phyloP scores from a whole-genome alignment of 169 alveolate genomes.

The Plasmodium billcollinsi region DNA sequence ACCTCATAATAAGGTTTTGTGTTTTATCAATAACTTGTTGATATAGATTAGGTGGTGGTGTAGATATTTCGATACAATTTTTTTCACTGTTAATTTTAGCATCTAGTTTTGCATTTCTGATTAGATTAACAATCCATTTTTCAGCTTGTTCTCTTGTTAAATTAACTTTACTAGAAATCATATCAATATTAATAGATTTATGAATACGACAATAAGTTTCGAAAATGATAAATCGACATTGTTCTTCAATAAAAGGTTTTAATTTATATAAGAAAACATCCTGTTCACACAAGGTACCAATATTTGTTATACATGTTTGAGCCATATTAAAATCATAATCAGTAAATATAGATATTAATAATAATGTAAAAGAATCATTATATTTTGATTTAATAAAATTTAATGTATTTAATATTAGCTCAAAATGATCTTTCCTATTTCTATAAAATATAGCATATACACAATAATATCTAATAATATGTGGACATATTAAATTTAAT shows the following conservation, averaged over 20 bases:
- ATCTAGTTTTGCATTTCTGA: constrained; percentile 90
- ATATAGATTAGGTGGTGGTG: constrained; percentile 89
- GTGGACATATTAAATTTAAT: constrained; percentile 84
- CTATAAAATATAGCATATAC: constrained; percentile 87
- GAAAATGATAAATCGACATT: constrained; percentile 90
- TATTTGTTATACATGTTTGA: constrained; percentile 86
- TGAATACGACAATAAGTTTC: constrained; percentile 94
- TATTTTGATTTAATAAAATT: constrained; percentile 85
- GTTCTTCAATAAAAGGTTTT: constrained; percentile 91
- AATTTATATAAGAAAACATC: constrained; percentile 90
- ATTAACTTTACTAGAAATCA: constrained; percentile 91
- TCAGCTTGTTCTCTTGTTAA: constrained; percentile 92
- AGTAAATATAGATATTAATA: constrained; percentile 90
- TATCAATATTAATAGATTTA: constrained; percentile 91
- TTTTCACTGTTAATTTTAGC: constrained; percentile 94
- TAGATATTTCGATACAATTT: constrained; percentile 93
- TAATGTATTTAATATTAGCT: constrained; percentile 81
- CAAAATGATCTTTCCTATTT: constrained; percentile 87
- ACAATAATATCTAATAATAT: constrained; percentile 86
- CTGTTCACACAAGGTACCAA: constrained; percentile 81
- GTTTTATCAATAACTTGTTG: constrained; percentile 92
- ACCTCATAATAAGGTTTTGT: constrained; percentile 86
- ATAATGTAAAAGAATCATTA: constrained; percentile 91
- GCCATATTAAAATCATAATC: constrained; percentile 92
- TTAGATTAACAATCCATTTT: constrained; percentile 93